Base-by-base conservation (phyloP, 805 yeast species). In the Starmerella floris region DNA sequence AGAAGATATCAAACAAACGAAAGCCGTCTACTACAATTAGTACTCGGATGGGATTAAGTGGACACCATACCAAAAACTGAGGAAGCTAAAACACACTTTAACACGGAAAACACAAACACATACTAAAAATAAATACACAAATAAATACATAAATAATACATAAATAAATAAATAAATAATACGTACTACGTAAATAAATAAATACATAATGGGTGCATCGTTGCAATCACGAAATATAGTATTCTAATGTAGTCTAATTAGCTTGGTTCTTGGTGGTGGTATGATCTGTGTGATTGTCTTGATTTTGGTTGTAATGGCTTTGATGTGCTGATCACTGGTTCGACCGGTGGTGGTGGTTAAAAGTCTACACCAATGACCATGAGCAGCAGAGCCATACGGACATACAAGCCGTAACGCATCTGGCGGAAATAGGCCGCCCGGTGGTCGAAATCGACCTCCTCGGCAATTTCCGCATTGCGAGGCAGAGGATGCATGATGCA, bases 381-480 rank as follows among this genome's bases (percentile, higher is more conserved):
- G 43, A 97, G 95, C 61, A 91, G 73, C 56, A 91, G 70, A 10
- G 99, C 98, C 99, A 91, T 91, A 73, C 99, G 85, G 37, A 93
- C 95, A 61, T 79, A 91, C 62, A 91, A 72, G 49, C 99, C 99
- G 62, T 91, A 88, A 65, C 94, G 81, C 98, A 91, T 91, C 72
- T 91, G 97, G 76, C 99, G 82, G 74, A 91, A 91, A 70, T 91
- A 91, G 46, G 98, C 97, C 52, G 98, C 97, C 65, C 99, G 82
- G 65, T 88, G 96, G 66, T 91, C 99, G 60, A 88, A 91, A 64
- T 91, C 99, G 58, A 91, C 97, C 69, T 91, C 98, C 67, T 87
- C 97, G 59, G 82, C 82, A 56, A 91, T 88, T 68, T 91, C 99
- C 57, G 77, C 80, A 52, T 84, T 87, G 66, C 99, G 82, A 62